Percentiles rank a stretch among this genome's conserved stretches.
Evolutionary conservation across 441 rosid genomes (phyloP).

Genomic region (Syzygium syzygioides): DNA sequence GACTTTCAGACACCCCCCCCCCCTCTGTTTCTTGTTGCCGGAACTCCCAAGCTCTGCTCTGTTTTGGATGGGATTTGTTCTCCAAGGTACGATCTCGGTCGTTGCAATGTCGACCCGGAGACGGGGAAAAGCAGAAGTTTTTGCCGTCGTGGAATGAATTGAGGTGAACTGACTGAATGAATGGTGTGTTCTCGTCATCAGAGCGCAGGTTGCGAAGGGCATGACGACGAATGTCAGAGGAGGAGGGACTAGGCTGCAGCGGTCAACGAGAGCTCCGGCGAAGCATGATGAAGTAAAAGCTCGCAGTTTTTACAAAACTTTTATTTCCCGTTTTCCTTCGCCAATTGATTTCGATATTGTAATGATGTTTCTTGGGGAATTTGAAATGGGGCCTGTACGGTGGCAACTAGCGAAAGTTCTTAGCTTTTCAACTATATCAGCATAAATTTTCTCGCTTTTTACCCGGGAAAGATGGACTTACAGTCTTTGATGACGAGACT

Average conservation of each 20-base stretch:
- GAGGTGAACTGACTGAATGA: neutral
- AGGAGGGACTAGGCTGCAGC: slow-evolving; percentile 25
- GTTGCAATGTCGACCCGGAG: neutral
- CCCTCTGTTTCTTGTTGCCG: slow-evolving; percentile 3
- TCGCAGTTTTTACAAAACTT: slow-evolving; percentile 1
- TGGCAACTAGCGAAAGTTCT: neutral
- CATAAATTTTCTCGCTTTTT: slow-evolving; percentile 3
- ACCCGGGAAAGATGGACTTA: neutral
- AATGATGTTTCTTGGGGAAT: neutral
- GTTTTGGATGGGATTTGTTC: slow-evolving; percentile 14
- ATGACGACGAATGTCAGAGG: slow-evolving; percentile 34
- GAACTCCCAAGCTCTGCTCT: neutral
- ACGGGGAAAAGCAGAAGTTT: neutral
- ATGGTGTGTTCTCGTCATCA: neutral
- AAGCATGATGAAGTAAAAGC: slow-evolving; percentile 30
- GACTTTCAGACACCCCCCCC: neutral
- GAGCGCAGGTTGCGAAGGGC: slow-evolving; percentile 21
- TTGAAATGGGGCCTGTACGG: slow-evolving; percentile 14
- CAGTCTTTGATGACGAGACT: neutral
- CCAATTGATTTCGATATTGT: neutral
- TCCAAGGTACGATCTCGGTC: slow-evolving; percentile 11
- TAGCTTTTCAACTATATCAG: neutral
- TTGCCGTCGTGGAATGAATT: neutral
- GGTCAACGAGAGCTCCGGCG: slow-evolving; percentile 21
- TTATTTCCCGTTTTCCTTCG: slow-evolving; percentile 10